Evolutionary conservation across 257 asterid species (phyloP).

Genomic region (Petrea volubilis): DNA sequence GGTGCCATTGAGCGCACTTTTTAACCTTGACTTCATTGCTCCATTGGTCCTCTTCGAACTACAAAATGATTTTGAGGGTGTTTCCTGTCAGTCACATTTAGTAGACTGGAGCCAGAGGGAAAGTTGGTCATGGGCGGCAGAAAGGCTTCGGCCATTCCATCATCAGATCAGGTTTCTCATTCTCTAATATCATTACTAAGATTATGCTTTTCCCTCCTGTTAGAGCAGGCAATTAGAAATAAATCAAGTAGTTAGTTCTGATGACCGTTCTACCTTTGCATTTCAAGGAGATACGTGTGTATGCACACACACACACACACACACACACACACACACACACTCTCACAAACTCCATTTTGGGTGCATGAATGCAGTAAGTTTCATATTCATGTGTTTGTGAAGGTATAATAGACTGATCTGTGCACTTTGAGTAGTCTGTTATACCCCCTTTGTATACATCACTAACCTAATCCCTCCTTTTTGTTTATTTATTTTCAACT

Average conservation of each 20-base stretch:
- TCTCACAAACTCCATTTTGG: not conserved
- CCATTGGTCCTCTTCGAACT: constrained; percentile 13
- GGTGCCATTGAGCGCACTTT: not conserved
- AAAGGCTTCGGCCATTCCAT: constrained; percentile 54
- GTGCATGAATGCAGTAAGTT: not conserved
- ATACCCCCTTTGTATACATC: not conserved
- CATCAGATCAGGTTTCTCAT: constrained; percentile 69
- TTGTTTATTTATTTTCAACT: not conserved
- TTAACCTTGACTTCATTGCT: constrained; percentile 20
- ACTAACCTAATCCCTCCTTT: not conserved
- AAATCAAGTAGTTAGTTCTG: not conserved
- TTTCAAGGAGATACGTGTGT: not conserved
- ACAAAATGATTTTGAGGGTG: constrained; percentile 30
- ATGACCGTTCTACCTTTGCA: not conserved
- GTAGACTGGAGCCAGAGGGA: constrained; percentile 95
- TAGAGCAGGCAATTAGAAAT: not conserved
- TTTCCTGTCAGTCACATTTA: constrained; percentile 77
- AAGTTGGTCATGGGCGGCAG: constrained; percentile 94
- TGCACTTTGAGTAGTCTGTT: not conserved
- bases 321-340: not conserved
- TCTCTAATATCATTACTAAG: not conserved
- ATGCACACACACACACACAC: not conserved
- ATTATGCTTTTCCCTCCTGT: not conserved
- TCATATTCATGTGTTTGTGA: not conserved
- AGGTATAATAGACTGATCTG: not conserved